Conservation (phyloP, 1,139 yeast species). For the Yamadazyma friedrichii region DNA sequence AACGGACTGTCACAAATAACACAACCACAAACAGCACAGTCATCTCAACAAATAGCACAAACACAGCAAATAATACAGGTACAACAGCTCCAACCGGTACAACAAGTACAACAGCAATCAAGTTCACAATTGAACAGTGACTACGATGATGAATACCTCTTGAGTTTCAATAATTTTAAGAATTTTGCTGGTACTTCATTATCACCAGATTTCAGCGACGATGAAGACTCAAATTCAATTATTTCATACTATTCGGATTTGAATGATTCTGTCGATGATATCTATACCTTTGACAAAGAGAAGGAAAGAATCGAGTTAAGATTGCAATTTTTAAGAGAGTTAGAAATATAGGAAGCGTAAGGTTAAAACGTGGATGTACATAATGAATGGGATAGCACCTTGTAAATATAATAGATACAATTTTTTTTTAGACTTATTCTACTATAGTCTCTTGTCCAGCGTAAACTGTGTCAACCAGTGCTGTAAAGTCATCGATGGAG, state of each 20-base stretch:
- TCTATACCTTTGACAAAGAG: slow-evolving; percentile 23
- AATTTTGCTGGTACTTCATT: slow-evolving; percentile 35
- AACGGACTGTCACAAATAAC: not conserved
- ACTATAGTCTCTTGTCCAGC: too few species aligned
- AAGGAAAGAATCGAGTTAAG: slow-evolving; percentile 40
- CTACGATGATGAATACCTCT: slow-evolving; percentile 29
- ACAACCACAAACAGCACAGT: slow-evolving; percentile 1
- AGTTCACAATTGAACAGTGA: not conserved
- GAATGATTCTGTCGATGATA: slow-evolving; percentile 6
- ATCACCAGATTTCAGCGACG: slow-evolving; percentile 12
- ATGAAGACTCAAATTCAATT: slow-evolving; percentile 19
- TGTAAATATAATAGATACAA: too few species aligned
- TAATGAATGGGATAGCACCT: too few species aligned
- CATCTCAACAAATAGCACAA: not conserved
- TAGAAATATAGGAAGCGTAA: slow-evolving; percentile 12
- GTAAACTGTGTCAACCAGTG: too few species aligned
- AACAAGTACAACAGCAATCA: not conserved
- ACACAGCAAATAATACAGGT: too few species aligned
- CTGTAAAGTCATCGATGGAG: too few species aligned
- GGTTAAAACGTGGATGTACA: not conserved
- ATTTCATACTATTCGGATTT: slow-evolving; percentile 19
- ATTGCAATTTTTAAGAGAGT: slow-evolving; percentile 37
- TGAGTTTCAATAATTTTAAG: slow-evolving; percentile 25
- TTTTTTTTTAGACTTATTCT: too few species aligned
- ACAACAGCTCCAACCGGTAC: not conserved